A percentile compares a stretch with the other conserved stretches of the same genome.
Evolutionary conservation across 2,329 filamentous ascomycete genomes (phyloP).

Genomic region (Penicillium sp.): DNA sequence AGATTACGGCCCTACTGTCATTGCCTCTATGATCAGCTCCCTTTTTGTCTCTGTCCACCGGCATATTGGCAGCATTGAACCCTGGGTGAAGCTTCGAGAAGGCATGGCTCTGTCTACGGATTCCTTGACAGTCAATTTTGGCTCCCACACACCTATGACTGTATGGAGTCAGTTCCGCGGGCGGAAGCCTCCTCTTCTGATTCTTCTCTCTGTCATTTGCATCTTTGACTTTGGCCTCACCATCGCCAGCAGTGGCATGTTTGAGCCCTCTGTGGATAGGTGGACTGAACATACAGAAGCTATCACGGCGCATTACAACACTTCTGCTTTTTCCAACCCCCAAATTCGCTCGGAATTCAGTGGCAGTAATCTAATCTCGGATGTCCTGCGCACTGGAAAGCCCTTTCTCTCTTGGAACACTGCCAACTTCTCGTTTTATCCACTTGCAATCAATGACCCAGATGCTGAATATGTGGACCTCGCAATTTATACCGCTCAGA

Average conservation of each 20-base stretch:
- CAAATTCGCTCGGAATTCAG: conserved; percentile 1
- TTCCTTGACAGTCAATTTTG: conserved; percentile 14
- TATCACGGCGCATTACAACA: conserved; percentile 8
- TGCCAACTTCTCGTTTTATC: conserved; percentile 9
- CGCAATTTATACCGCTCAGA: conserved; percentile 9
- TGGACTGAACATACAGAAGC: not conserved
- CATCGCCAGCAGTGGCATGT: conserved; percentile 24
- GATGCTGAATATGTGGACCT: conserved; percentile 13
- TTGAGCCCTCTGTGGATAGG: conserved; percentile 17
- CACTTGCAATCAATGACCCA: conserved; percentile 7
- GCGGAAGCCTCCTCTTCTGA: conserved; percentile 4
- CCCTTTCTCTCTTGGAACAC: conserved; percentile 19
- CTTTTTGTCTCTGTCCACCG: conserved; percentile 23
- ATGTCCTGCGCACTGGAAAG: conserved; percentile 11
- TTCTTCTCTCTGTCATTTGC: conserved; percentile 14
- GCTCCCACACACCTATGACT: conserved; percentile 10
- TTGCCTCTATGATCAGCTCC: conserved; percentile 24
- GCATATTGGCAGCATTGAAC: conserved; percentile 24
- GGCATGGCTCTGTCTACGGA: conserved; percentile 10
- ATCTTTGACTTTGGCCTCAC: conserved; percentile 18
- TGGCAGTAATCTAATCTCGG: conserved; percentile 9
- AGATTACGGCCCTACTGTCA: conserved; percentile 22
- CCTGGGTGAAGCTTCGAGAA: conserved; percentile 23
- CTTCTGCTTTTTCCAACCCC: conserved; percentile 6
- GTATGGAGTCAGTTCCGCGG: conserved; percentile 7